These are phyloP conservation scores for Falciphora oryzae DNA, from an alignment of 2,329 filamentous ascomycete genomes.

Conservation along the genomic window DNA sequence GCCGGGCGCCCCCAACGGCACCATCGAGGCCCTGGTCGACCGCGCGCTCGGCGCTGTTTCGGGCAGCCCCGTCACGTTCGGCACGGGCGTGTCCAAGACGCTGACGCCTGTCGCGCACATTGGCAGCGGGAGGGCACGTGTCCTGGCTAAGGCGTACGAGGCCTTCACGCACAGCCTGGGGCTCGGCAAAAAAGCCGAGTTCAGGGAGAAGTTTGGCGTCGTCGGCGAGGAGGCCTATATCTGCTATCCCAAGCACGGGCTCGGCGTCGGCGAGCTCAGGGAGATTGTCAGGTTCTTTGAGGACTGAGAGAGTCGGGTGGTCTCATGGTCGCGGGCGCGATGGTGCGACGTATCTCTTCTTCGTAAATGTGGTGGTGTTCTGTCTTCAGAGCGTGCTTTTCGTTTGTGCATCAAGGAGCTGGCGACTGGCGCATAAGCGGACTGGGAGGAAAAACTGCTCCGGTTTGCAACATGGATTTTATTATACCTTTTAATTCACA, in stretches of 20 bases:
- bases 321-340: background rate
- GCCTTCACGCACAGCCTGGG: slow-evolving; percentile 77
- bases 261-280: slow-evolving; percentile 74
- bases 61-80: slow-evolving; percentile 70
- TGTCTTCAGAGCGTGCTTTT: background rate
- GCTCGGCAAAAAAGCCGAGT: slow-evolving; percentile 78
- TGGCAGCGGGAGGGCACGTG: slow-evolving; percentile 72
- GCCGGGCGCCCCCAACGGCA: slow-evolving; percentile 76
- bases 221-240: slow-evolving; percentile 81
- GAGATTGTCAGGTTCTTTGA: slow-evolving; percentile 91
- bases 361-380: background rate
- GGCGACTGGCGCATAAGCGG: background rate
- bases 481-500: background rate
- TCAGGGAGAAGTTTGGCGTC: slow-evolving; percentile 85
- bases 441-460: no score
- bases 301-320: slow-evolving; percentile 33
- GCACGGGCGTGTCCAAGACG: slow-evolving; percentile 69
- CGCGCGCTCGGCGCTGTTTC: slow-evolving; percentile 53
- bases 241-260: slow-evolving; percentile 79
- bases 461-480: background rate
- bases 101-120: slow-evolving; percentile 78
- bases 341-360: background rate
- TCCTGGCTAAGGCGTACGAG: slow-evolving; percentile 77
- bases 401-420: background rate
- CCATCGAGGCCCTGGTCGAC: slow-evolving; percentile 78